Conservation (phyloP, 257 asterid genomes). For the Cruciata laevipes region DNA sequence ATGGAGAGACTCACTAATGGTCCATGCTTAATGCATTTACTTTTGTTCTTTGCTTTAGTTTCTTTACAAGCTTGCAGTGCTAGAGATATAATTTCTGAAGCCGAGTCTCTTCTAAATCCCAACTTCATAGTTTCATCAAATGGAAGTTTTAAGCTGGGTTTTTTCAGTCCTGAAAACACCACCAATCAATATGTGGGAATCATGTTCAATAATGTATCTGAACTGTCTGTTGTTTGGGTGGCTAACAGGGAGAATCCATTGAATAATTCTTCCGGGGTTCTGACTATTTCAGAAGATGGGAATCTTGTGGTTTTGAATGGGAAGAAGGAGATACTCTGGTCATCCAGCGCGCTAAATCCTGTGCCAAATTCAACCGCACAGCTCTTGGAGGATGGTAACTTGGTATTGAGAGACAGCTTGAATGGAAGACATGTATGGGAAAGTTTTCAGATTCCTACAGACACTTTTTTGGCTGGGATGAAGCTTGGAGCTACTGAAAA, state of each 20-base stretch:
- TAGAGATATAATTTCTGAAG: conserved; percentile 2
- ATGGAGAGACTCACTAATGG: not conserved
- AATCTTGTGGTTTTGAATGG: conserved; percentile 30
- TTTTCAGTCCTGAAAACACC: conserved; percentile 20
- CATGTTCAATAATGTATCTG: conserved; percentile 9
- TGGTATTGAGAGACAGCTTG: conserved; percentile 24
- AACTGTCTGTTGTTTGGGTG: conserved; percentile 31
- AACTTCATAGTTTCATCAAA: conserved; percentile 14
- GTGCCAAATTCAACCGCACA: conserved; percentile 22
- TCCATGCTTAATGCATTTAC: not conserved
- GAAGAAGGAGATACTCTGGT: conserved; percentile 24
- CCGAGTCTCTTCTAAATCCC: conserved; percentile 13
- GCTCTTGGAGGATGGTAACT: conserved; percentile 35
- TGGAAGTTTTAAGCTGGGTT: conserved; percentile 19
- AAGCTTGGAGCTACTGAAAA: conserved; percentile 10
- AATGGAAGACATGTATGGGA: conserved; percentile 34
- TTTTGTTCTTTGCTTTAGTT: not conserved
- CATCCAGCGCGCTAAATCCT: conserved; percentile 22
- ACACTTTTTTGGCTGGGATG: conserved; percentile 31
- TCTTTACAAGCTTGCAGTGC: not conserved
- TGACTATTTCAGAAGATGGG: conserved; percentile 32
- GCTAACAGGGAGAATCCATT: conserved; percentile 49
- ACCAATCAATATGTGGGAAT: conserved; percentile 20
- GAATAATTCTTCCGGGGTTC: conserved; percentile 21
- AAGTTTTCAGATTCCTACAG: conserved; percentile 28